phyloP scores from a whole-genome alignment of 352 stramenopile genomes.

The Pythium insidiosum region DNA sequence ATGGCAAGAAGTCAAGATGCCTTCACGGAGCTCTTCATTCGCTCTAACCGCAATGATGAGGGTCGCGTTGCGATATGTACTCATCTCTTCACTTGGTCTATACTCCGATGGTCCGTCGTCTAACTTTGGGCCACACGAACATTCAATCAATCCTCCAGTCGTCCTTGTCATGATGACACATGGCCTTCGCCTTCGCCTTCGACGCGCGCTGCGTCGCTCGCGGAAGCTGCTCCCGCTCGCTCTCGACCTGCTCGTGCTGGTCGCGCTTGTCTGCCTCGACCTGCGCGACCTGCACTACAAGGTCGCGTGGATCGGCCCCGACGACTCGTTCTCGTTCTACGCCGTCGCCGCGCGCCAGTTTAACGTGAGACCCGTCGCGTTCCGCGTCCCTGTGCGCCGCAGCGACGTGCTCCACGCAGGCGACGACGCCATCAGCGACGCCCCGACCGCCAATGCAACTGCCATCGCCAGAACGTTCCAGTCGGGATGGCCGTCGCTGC shows the following conservation, averaged over 20 bases:
- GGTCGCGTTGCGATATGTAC: too few relatives aligned
- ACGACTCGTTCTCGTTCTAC: conserved; percentile 27
- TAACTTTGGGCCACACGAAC: too few relatives aligned
- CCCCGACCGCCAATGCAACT: not conserved
- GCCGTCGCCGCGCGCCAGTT: conserved; percentile 13
- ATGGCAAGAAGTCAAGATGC: too few relatives aligned
- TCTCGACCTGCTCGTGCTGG: conserved; percentile 6
- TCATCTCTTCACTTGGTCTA: too few relatives aligned
- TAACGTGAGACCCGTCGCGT: too few relatives aligned
- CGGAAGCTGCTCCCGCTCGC: conserved; percentile 8
- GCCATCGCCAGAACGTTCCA: not conserved
- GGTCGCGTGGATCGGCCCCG: conserved; percentile 29
- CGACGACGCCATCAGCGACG: not conserved
- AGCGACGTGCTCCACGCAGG: too few relatives aligned
- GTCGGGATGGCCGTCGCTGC: conserved; percentile 7
- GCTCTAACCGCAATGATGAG: too few relatives aligned
- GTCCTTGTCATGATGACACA: too few relatives aligned
- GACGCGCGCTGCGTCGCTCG: not conserved
- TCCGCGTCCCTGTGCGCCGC: too few relatives aligned
- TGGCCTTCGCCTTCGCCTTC: not conserved
- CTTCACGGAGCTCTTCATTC: too few relatives aligned
- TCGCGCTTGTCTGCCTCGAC: conserved; percentile 18
- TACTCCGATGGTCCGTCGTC: too few relatives aligned
- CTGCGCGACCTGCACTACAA: conserved; percentile 48
- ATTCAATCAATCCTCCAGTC: too few relatives aligned